Evolutionary conservation across 1,284 basidiomycete genomes (phyloP), one percentile per base, ranked within the genome.

Genomic region (Afroboletus lepidellus): DNA sequence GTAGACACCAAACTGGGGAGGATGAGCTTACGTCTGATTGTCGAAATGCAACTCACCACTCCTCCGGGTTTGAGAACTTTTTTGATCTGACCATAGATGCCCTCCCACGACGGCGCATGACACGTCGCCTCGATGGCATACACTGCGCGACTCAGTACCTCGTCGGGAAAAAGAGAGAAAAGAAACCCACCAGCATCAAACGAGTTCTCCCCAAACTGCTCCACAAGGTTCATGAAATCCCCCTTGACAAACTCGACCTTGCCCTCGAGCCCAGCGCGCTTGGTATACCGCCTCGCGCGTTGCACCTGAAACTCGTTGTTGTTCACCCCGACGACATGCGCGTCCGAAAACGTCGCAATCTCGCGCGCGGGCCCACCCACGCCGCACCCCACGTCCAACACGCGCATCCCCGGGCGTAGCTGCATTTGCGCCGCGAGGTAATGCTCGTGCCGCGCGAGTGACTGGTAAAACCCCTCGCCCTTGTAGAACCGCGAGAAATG

Each of bases 81-180:
- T 72, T 84, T 83, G 69, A 99, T 97, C 75, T 99, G 85, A 38
- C 88, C 85, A 67, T 99, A 99, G 37, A 98, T 91, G 57, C 94
- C 95, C 69, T 98, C 95, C 78, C 90, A 98, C 41, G 87, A 85
- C 12, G 96, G 97, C 3, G 96, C 95, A 69, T 99, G 96, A 52
- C 92, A 90, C 23, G 96, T 99, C 2, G 96, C 97, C 77, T 99
- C 96, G 62, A 99, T 98, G 45, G 96, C 96, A 67, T 98, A 98
- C 29, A 94, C 92, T 87, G 59, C 32, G 15, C 32, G 5, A 15
- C 25, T 54, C 21, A 55, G 54, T 27, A 23, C 16, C 27, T 1
- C 1, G 12, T 6, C 16, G 51, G 8, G 37, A 41, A 41, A 37
- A 47, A 32, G 3, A 27, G 50, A n/a, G n/a, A n/a, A n/a, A n/a